Percentiles rank a stretch among this genome's conserved stretches.
Evolutionary conservation across 1,284 basidiomycete genomes (phyloP).

Genomic region (Ustilago cynodontis): DNA sequence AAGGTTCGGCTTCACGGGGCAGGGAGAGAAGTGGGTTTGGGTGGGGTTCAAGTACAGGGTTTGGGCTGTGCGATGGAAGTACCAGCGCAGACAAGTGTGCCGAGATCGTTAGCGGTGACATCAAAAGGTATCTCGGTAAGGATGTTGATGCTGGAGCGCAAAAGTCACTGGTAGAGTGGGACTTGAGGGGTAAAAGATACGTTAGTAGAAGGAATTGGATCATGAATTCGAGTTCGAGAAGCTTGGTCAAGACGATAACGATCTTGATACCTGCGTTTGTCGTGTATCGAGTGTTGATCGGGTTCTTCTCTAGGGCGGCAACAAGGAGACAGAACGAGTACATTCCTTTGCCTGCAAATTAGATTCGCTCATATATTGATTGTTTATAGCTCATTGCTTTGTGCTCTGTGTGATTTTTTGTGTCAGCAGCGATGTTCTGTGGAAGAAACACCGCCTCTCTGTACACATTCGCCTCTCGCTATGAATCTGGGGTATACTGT

Average conservation of each 20-base stretch:
- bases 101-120: not conserved
- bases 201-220: slow-evolving; percentile 18
- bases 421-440: not conserved
- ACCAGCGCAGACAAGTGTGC: not conserved
- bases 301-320: not conserved
- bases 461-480: not conserved
- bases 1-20: not conserved
- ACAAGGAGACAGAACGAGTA: not conserved
- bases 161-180: slow-evolving; percentile 14
- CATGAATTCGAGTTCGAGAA: slow-evolving; percentile 24
- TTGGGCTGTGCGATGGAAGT: not conserved
- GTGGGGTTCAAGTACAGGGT: not conserved
- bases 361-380: not conserved
- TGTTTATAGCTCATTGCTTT: not conserved
- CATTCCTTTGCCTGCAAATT: not conserved
- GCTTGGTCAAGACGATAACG: not conserved
- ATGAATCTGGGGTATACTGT: slow-evolving; percentile 19
- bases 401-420: too few relatives aligned
- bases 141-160: not conserved
- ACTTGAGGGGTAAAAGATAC: slow-evolving; percentile 9
- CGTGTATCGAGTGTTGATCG: not conserved
- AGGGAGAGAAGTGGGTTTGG: not conserved
- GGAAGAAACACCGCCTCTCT: not conserved
- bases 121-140: slow-evolving; percentile 4
- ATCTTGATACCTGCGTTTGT: not conserved